Base-by-base conservation (phyloP, 2,329 filamentous ascomycete genomes). In the Botryotinia globosa region DNA sequence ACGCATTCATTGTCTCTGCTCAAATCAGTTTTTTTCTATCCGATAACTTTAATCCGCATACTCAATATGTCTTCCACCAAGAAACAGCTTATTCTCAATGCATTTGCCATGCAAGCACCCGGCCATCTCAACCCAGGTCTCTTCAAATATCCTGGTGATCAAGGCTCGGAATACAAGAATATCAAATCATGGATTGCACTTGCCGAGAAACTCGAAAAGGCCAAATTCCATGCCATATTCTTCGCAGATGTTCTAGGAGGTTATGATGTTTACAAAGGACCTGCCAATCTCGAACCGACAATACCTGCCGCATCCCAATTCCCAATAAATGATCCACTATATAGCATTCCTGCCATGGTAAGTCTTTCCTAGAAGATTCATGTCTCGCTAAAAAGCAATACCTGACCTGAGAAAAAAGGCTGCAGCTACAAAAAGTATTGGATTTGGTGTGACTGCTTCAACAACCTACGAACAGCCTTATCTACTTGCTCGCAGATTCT, bases 281-380 rank as follows among this genome's bases (percentile, higher is more conserved):
- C 87, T 0, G 81, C 83, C 6, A 90, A 87, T 74, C 83, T 92
- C 4, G 85, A 86, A 4, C 86, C 90, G 0, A 88, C 89, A 0
- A 86, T 91, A 66, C 80, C 85, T 0, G 87, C 88, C 0, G 90
- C 89, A 1, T 88, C 90, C 0, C 90, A 92, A 80, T 92, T 89
- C 86, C 90, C 90, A 0, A 88, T 92, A n/a, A 91, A 91, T 74
- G 90, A 92, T 78, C 90, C 90, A 0, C 78, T 92, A 2, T 85
- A 87, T 1, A 85, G 89, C 3, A 84, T 92, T 0, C 85, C 89
- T 3, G 89, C 90, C 3, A 91, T 92, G 89, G 90, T 90, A 0
- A 89, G 69, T 66, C 4, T 44, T 45, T 34, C 3, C 22, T 32
- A 4, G 8, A 14, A 34, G 22, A 32, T 10, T 44, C 7, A 12